These are phyloP conservation scores for Pilobolus umbonatus DNA, from an alignment of 192 early-diverging fungal species.

Conservation along the genomic window DNA sequence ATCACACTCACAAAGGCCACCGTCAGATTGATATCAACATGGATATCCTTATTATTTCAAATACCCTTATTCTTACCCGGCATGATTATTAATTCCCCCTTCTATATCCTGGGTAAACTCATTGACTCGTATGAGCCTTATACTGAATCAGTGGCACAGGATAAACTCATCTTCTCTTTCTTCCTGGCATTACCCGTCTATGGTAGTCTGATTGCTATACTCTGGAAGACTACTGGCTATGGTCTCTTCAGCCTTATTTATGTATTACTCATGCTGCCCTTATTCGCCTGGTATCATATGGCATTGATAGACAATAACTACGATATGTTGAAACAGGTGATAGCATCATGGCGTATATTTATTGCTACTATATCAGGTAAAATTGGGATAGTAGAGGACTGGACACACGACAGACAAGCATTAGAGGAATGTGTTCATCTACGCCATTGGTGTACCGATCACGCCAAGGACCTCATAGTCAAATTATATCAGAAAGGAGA, in stretches of 20 bases:
- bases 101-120: constrained; percentile 35
- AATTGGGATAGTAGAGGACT: background rate
- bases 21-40: constrained; percentile 21
- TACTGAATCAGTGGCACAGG: constrained; percentile 38
- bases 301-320: constrained; percentile 33
- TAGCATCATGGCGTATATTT: constrained; percentile 33
- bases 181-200: constrained; percentile 26
- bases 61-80: constrained; percentile 44
- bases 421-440: constrained; percentile 19
- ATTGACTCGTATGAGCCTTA: constrained; percentile 36
- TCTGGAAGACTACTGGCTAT: constrained; percentile 28
- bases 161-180: constrained; percentile 34
- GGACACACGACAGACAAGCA: constrained; percentile 7
- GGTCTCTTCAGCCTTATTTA: constrained; percentile 26
- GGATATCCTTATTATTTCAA: constrained; percentile 25
- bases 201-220: constrained; percentile 19
- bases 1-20: constrained; percentile 26
- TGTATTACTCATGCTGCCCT: constrained; percentile 23
- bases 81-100: constrained; percentile 38
- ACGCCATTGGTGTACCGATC: constrained; percentile 20
- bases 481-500: constrained; percentile 5
- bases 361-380: constrained; percentile 23
- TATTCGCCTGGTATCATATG: constrained; percentile 46
- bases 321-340: constrained; percentile 30
- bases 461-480: constrained; percentile 5